Conservation (phyloP, 2,329 filamentous ascomycete species). For the Verticillium zaregamsianum region DNA sequence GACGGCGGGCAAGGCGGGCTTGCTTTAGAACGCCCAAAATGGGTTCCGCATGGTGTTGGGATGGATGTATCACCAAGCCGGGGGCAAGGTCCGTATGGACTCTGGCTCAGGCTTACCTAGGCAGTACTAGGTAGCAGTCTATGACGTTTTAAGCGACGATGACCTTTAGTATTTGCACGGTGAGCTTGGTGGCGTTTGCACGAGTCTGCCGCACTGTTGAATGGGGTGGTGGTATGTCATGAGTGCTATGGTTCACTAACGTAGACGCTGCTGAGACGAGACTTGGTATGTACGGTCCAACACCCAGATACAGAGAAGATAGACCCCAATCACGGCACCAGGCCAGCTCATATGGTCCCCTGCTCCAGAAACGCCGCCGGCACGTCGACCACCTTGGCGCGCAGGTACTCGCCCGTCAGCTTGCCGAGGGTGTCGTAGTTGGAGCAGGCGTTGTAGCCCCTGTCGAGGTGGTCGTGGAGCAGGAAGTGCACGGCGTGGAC, state of each 20-base stretch:
- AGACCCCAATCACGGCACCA: neutral
- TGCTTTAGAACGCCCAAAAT: neutral
- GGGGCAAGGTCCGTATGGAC: neutral
- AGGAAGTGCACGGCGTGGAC: constrained; percentile 41
- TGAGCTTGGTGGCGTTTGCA: too few relatives aligned
- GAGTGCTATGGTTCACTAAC: too few relatives aligned
- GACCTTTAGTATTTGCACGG: too few relatives aligned
- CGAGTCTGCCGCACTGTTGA: too few relatives aligned
- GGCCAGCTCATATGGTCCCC: constrained; percentile 8
- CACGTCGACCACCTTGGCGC: constrained; percentile 21
- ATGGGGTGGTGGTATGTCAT: too few relatives aligned
- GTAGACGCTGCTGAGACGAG: too few relatives aligned
- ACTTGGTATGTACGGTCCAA: too few relatives aligned
- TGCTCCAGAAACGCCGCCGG: constrained; percentile 21
- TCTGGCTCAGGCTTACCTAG: neutral
- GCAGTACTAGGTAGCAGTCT: neutral
- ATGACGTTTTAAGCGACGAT: neutral
- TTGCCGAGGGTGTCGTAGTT: constrained; percentile 25
- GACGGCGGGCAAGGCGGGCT: neutral
- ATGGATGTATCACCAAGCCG: neutral
- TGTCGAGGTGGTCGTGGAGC: constrained; percentile 37
- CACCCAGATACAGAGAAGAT: neutral
- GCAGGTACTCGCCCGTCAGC: constrained; percentile 23
- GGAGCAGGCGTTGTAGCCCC: constrained; percentile 35
- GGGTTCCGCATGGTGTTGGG: neutral